Conservation (phyloP, 495 filamentous ascomycete genomes). For the Bacidia gigantensis region DNA sequence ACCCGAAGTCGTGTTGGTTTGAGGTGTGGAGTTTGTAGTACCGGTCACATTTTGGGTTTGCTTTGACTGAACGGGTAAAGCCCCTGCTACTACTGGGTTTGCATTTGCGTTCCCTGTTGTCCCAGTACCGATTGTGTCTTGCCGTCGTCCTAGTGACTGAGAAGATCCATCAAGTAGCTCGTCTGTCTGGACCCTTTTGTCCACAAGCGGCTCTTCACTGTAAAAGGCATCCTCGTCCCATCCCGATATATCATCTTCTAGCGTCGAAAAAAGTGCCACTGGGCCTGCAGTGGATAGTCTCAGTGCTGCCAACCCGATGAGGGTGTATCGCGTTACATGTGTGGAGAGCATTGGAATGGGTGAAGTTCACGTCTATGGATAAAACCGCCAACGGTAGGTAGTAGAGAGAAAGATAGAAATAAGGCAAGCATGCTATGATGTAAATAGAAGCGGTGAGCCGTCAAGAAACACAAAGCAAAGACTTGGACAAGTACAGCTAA, state of each 20-base stretch:
- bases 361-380: too few species aligned
- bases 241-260: neutral
- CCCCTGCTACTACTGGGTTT: neutral
- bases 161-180: neutral
- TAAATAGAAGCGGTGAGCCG: too few species aligned
- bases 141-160: neutral
- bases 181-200: neutral
- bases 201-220: neutral
- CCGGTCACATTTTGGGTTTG: neutral
- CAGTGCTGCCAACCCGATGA: neutral
- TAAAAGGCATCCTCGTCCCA: neutral
- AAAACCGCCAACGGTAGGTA: too few species aligned
- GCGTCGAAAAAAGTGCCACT: neutral
- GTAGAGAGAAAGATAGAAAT: too few species aligned
- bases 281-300: neutral
- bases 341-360: too few species aligned
- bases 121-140: neutral
- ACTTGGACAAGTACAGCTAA: neutral
- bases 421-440: too few species aligned
- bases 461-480: too few species aligned
- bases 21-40: neutral
- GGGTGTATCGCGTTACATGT: too few species aligned
- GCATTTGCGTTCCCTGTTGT: neutral
- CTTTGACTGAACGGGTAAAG: neutral
- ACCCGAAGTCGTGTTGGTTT: neutral